These are phyloP conservation scores for Hibiscus tridactylites DNA, from an alignment of 345 rosid species.

Conservation along the genomic window DNA sequence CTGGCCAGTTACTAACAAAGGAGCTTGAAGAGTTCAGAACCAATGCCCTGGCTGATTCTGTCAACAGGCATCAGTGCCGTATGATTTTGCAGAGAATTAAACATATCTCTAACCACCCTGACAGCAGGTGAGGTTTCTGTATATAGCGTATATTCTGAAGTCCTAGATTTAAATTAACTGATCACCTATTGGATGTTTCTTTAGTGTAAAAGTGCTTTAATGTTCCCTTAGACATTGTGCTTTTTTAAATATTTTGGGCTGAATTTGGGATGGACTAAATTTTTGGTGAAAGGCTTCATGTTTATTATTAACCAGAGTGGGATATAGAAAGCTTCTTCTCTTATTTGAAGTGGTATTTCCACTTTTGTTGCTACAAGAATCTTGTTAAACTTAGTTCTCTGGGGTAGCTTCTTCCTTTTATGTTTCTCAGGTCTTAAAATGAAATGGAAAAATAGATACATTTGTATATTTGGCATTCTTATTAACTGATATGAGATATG, in stretches of 20 bases:
- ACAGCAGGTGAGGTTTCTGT: slow-evolving; percentile 45
- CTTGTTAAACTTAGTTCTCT: neutral
- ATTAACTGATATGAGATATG: slow-evolving; percentile 11
- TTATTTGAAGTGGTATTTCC: neutral
- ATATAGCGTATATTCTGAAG: neutral
- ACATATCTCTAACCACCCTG: slow-evolving; percentile 61
- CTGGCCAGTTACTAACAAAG: slow-evolving; percentile 67
- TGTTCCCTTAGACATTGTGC: neutral
- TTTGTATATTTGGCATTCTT: neutral
- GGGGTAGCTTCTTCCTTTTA: neutral
- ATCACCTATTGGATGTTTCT: neutral
- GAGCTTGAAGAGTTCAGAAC: slow-evolving; percentile 93
- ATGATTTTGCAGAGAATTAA: slow-evolving; percentile 86
- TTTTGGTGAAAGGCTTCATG: neutral
- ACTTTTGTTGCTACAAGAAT: neutral
- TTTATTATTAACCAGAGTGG: neutral
- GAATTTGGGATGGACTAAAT: neutral
- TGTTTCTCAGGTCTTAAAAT: neutral
- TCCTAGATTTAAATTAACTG: neutral
- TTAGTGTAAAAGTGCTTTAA: neutral
- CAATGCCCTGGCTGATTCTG: slow-evolving; percentile 74
- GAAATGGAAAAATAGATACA: neutral
- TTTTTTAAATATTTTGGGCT: neutral
- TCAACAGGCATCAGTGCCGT: slow-evolving; percentile 90
- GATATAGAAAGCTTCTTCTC: neutral